Conservation (phyloP, 345 rosid genomes). For the Dovyalis caffra region DNA sequence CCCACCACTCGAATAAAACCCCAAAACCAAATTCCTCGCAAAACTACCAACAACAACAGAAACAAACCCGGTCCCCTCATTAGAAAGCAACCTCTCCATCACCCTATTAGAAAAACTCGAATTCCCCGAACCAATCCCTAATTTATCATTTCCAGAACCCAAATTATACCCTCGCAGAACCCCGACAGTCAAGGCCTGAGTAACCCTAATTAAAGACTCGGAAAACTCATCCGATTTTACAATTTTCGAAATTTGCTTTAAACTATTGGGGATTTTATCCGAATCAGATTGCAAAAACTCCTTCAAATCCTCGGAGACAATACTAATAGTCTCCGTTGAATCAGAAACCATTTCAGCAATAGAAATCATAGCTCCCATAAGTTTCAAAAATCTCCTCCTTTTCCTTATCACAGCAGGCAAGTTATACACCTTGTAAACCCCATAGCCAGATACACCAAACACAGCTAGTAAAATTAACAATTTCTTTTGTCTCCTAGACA, state of each 20-base stretch:
- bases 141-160: slow-evolving; percentile 23
- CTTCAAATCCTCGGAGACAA: slow-evolving; percentile 70
- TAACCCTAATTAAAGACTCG: slow-evolving; percentile 49
- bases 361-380: slow-evolving; percentile 56
- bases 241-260: slow-evolving; percentile 83
- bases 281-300: slow-evolving; percentile 69
- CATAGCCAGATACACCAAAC: slow-evolving; percentile 70
- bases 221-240: slow-evolving; percentile 61
- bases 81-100: slow-evolving; percentile 68
- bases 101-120: slow-evolving; percentile 49
- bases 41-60: slow-evolving; percentile 88
- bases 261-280: slow-evolving; percentile 75
- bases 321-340: slow-evolving; percentile 55
- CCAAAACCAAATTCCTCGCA: slow-evolving; percentile 86
- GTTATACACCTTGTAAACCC: slow-evolving; percentile 66
- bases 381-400: slow-evolving; percentile 58
- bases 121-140: slow-evolving; percentile 18
- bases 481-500: slow-evolving; percentile 54
- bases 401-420: slow-evolving; percentile 59
- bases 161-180: slow-evolving; percentile 50
- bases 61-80: slow-evolving; percentile 74
- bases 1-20: slow-evolving; percentile 50
- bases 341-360: slow-evolving; percentile 71
- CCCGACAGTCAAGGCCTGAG: slow-evolving; percentile 69
- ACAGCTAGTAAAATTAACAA: slow-evolving; percentile 59